phyloP scores from a whole-genome alignment of 495 filamentous ascomycete species.

The Tirmania nivea region DNA sequence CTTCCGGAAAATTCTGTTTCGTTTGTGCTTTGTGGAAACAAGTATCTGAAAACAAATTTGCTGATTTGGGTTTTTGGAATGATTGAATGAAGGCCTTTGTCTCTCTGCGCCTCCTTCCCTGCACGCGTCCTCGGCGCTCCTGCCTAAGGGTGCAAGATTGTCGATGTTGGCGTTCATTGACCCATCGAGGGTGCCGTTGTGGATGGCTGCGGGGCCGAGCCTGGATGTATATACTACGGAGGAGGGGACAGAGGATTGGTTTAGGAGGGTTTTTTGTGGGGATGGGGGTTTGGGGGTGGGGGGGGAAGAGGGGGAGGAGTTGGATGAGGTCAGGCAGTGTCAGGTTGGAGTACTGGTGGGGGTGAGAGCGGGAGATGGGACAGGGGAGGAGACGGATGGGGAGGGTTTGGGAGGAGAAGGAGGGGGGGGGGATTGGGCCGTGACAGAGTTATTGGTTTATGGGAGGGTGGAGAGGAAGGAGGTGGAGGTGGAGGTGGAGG shows the following conservation, averaged over 20 bases:
- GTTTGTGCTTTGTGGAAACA: too few relatives aligned
- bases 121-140: not conserved
- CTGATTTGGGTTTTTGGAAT: too few relatives aligned
- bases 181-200: not conserved
- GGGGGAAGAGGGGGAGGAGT: not conserved
- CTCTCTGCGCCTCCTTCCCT: not conserved
- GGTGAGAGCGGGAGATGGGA: not conserved
- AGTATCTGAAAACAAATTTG: too few relatives aligned
- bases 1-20: too few relatives aligned
- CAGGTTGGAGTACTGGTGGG: not conserved
- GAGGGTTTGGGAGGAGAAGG: not conserved
- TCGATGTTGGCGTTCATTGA: not conserved
- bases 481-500: not conserved
- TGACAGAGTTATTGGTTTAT: not conserved
- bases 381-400: not conserved
- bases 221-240: not conserved
- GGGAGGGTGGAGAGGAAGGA: not conserved
- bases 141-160: not conserved
- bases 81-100: not conserved
- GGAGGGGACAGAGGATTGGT: not conserved
- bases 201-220: not conserved
- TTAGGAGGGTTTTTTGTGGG: not conserved
- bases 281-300: not conserved
- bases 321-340: not conserved
- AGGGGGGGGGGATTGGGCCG: not conserved